Percentiles rank a stretch among this genome's conserved stretches.
Evolutionary conservation across 2,329 filamentous ascomycete species (phyloP).

Genomic region (Aspergillus arachidicola): DNA sequence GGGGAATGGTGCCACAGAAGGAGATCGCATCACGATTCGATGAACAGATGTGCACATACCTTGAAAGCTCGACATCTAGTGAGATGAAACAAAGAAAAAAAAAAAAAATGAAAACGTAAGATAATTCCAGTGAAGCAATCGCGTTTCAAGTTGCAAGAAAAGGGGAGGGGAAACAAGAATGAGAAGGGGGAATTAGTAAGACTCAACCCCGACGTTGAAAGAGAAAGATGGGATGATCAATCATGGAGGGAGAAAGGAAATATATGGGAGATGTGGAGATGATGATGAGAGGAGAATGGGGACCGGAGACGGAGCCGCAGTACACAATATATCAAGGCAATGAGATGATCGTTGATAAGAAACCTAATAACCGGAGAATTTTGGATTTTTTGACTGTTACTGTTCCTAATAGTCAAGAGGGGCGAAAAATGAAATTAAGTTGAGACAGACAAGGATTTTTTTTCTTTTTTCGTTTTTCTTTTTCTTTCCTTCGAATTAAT

Average conservation of each 20-base stretch:
- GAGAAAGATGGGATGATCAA: not conserved
- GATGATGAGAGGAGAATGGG: not conserved
- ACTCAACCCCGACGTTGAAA: not conserved
- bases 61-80: conserved; percentile 25
- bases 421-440: not conserved
- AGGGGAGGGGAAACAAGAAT: not conserved
- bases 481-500: not conserved
- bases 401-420: conserved; percentile 1
- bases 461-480: not conserved
- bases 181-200: not conserved
- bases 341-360: conserved; percentile 5
- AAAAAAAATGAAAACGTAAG: not conserved
- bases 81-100: not conserved
- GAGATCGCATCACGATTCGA: conserved; percentile 3
- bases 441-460: not conserved
- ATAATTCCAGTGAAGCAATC: not conserved
- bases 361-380: not conserved
- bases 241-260: not conserved
- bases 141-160: not conserved
- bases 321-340: conserved; percentile 5
- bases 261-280: conserved; percentile 2
- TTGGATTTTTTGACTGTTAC: not conserved
- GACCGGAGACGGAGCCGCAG: conserved; percentile 6
- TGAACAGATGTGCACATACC: conserved; percentile 16
- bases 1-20: conserved; percentile 1